A percentile compares a stretch with the other conserved stretches of the same genome.
Conservation (phyloP, 192 early-diverging fungal species). For the Pilaira anomala region DNA sequence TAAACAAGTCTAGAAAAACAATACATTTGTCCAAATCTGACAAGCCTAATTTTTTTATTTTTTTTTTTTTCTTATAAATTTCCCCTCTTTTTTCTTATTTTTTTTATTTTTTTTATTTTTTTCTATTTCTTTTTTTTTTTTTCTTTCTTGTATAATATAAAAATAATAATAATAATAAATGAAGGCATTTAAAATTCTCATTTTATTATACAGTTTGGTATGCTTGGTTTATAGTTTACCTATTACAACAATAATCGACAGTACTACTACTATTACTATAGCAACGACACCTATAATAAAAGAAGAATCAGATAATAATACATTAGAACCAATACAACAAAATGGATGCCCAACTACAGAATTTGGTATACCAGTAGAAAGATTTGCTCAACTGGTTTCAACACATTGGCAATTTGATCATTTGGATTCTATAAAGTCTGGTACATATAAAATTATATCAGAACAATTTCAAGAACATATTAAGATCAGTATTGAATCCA, state of each 20-base stretch:
- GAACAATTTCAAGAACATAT: constrained; percentile 24
- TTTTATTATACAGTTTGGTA: neutral
- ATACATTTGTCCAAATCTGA: constrained; percentile 7
- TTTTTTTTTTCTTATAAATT: neutral
- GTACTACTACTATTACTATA: no score
- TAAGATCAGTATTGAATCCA: neutral
- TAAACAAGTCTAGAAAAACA: constrained; percentile 5
- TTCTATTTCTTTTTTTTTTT: neutral
- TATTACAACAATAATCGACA: no score
- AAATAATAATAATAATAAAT: constrained; percentile 1
- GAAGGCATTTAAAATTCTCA: constrained; percentile 6
- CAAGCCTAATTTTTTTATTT: constrained; percentile 1
- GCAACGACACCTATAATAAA: no score
- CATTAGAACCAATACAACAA: neutral
- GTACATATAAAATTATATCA: constrained; percentile 16
- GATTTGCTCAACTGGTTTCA: constrained; percentile 21
- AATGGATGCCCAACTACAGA: constrained; percentile 38
- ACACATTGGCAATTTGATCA: constrained; percentile 35
- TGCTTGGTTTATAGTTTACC: no score
- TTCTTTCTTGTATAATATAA: constrained; percentile 2
- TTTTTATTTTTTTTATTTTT: neutral
- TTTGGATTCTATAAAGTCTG: constrained; percentile 16
- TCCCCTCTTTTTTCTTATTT: neutral
- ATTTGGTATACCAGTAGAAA: constrained; percentile 60
- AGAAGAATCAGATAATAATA: neutral